Base-by-base conservation (phyloP, 306 rosid species). In the Carpinus viminea region DNA sequence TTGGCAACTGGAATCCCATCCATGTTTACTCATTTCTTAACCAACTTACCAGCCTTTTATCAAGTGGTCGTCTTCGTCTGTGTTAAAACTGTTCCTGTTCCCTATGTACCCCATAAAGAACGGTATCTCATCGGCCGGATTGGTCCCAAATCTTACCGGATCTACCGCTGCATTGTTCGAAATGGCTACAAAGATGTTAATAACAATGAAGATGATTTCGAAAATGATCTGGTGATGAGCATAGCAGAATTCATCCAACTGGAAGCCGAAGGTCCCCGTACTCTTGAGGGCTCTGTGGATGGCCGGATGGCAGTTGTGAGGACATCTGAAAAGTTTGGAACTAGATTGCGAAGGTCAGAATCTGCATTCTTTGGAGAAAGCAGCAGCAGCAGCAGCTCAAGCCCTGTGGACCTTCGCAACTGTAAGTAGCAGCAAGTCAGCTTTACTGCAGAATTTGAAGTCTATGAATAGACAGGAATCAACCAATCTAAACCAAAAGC, bases 11-110 rank as follows among this genome's bases (percentile, higher is more conserved):
- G 93, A 69, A 78, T 96, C 80, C 99, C 99, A 53, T 88, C 92
- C 53, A 87, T 91, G 82, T 96, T 96, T 81, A 85, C 93, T 56
- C 99, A 90, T 83, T 96, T 96, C 87, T 78, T 93, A 80, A 91
- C 98, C 80, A 93, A 89, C 86, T 87, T 96, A 78, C 98, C 97
- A 3, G 96, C 98, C 56, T 93, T 96, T 87, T 93, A 96, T 85
- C 95, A 89, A 81, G 96, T 93, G 76, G 90, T 88, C 57, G 96
- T 90, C 76, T 96, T 93, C 38, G 94, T 96, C 78, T 93, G 99
- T 78, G 83, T 89, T 52, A 91, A 93, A 89, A 91, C 94, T 50
- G 90, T 90, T 70, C 96, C 98, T 64, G 91, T 96, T 73, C 86
- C 97, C 76, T 80, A 75, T 51, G 96, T 93, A 31, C 97, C 92